phyloP scores from a whole-genome alignment of 371 early-diverging fungal genomes.

The Phascolomyces articulosus region DNA sequence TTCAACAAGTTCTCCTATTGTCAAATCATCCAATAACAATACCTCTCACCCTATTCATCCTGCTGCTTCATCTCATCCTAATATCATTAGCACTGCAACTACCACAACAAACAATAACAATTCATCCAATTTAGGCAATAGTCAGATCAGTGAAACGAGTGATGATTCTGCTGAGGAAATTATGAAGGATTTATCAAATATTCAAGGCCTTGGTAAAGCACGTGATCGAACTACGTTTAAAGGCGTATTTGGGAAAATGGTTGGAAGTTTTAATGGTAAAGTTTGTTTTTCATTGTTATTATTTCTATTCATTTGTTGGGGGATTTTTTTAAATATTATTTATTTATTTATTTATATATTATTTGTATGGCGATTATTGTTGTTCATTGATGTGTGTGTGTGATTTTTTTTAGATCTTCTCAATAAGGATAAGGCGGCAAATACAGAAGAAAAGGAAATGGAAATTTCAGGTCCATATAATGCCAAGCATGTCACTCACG shows the following conservation, averaged over 20 bases:
- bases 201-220: constrained; percentile 34
- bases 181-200: constrained; percentile 11
- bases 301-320: neutral
- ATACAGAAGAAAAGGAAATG: constrained; percentile 65
- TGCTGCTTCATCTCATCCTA: constrained; percentile 18
- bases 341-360: too few relatives aligned
- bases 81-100: constrained; percentile 1
- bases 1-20: constrained; percentile 26
- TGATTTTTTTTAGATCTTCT: constrained; percentile 51
- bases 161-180: constrained; percentile 14
- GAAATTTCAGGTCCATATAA: constrained; percentile 97
- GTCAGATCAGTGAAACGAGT: constrained; percentile 18
- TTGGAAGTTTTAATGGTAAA: constrained; percentile 63
- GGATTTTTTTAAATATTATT: too few relatives aligned
- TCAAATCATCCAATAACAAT: constrained; percentile 14
- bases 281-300: constrained; percentile 14
- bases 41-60: neutral
- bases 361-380: too few relatives aligned
- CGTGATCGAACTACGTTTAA: constrained; percentile 60
- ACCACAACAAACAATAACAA: constrained; percentile 12
- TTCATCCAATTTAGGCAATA: constrained; percentile 10
- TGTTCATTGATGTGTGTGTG: neutral
- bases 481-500: constrained; percentile 95
- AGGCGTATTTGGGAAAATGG: constrained; percentile 70
- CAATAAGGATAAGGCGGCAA: constrained; percentile 51